These are phyloP conservation scores for Tetrahymena malaccensis DNA, from an alignment of 73 alveolate genomes.

Conservation along the genomic window DNA sequence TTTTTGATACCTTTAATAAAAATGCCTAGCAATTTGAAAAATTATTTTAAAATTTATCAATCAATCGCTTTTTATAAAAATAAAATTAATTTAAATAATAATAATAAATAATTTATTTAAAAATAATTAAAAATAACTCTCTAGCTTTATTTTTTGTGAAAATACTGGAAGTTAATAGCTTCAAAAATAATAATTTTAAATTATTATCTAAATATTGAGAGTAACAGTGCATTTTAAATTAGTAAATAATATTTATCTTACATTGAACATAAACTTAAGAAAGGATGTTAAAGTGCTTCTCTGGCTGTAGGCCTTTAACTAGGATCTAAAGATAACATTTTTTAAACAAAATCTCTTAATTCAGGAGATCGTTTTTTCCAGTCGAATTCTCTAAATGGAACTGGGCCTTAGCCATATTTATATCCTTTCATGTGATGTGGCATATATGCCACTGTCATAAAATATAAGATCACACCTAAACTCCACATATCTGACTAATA, in stretches of 20 bases:
- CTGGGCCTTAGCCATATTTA: constrained; percentile 48
- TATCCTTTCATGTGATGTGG: constrained; percentile 59
- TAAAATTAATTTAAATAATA: too few species aligned
- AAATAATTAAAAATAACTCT: too few species aligned
- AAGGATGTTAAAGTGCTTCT: constrained; percentile 17
- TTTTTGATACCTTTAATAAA: background rate
- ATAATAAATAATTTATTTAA: too few species aligned
- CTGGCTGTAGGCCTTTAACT: constrained; percentile 28
- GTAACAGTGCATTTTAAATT: too few species aligned
- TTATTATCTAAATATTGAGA: too few species aligned
- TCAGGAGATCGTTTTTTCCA: constrained; percentile 56
- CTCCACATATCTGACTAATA: constrained; percentile 66
- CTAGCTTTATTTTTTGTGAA: too few species aligned
- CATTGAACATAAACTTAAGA: background rate
- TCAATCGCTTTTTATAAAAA: background rate
- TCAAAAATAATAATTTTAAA: too few species aligned
- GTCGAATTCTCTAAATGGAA: constrained; percentile 62
- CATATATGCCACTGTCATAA: constrained; percentile 65
- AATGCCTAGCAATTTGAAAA: background rate
- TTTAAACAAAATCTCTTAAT: constrained; percentile 27
- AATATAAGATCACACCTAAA: constrained; percentile 54
- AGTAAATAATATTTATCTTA: background rate
- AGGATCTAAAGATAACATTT: constrained; percentile 21
- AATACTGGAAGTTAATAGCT: too few species aligned
- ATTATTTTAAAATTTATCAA: background rate